These are phyloP conservation scores for Amniculicola lignicola DNA, from an alignment of 495 filamentous ascomycete species.

Conservation along the genomic window DNA sequence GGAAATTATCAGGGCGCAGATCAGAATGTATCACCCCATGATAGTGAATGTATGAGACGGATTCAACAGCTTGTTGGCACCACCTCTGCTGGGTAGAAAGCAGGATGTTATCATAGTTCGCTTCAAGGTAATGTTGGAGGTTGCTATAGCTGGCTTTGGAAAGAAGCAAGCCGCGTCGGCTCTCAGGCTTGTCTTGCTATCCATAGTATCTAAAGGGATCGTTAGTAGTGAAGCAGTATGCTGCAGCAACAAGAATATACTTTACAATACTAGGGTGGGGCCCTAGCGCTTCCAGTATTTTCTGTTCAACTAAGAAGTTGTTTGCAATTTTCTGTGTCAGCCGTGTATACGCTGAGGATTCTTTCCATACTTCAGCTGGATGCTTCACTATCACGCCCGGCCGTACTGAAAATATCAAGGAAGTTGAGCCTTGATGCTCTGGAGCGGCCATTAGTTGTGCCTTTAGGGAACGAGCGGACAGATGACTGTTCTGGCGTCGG, in stretches of 20 bases:
- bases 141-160: slow-evolving; percentile 10
- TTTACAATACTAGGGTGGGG: slow-evolving; percentile 10
- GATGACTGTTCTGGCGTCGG: slow-evolving; percentile 1
- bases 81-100: slow-evolving; percentile 13
- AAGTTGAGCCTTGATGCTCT: slow-evolving; percentile 16
- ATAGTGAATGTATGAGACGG: slow-evolving; percentile 1
- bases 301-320: slow-evolving; percentile 19
- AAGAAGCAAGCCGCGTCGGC: slow-evolving; percentile 13
- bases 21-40: slow-evolving; percentile 8
- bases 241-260: slow-evolving; percentile 7
- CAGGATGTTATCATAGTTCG: slow-evolving; percentile 11
- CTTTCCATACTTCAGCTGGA: slow-evolving; percentile 13
- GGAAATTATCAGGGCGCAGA: slow-evolving; percentile 16
- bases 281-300: slow-evolving; percentile 17
- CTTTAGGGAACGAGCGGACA: background rate
- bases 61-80: slow-evolving; percentile 13
- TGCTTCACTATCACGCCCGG: slow-evolving; percentile 14
- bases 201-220: slow-evolving; percentile 15
- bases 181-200: slow-evolving; percentile 17
- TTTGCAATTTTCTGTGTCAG: slow-evolving; percentile 18
- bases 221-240: slow-evolving; percentile 12
- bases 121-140: slow-evolving; percentile 15
- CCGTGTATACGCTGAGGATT: slow-evolving; percentile 10
- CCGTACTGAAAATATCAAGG: slow-evolving; percentile 9
- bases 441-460: slow-evolving; percentile 5